phyloP scores from a whole-genome alignment of 2,329 filamentous ascomycete genomes.

The Ophiocordyceps camponoti-floridani region DNA sequence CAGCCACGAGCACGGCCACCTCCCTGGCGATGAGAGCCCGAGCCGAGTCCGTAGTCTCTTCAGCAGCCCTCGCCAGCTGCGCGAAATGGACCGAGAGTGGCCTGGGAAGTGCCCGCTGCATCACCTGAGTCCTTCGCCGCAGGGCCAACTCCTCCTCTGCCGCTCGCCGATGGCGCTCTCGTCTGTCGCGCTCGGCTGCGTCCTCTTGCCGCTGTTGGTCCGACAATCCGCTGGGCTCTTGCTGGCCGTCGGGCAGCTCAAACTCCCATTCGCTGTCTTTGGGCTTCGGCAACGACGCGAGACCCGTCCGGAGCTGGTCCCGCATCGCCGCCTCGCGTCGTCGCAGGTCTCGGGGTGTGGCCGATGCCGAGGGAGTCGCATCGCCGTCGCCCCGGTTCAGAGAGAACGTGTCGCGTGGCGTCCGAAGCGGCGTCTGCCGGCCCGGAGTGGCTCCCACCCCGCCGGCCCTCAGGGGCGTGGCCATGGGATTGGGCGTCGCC shows the following conservation, averaged over 20 bases:
- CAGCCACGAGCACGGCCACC: conserved; percentile 59
- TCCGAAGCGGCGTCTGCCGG: conserved; percentile 67
- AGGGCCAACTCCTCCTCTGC: conserved; percentile 63
- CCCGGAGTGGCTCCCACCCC: conserved; percentile 49
- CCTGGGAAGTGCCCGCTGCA: conserved; percentile 68
- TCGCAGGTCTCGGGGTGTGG: conserved; percentile 61
- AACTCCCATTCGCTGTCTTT: conserved; percentile 92
- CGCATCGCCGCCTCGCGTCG: conserved; percentile 51
- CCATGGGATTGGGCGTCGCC: conserved; percentile 89
- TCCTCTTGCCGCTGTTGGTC: conserved; percentile 35
- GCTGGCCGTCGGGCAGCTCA: conserved; percentile 69
- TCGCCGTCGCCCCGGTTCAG: conserved; percentile 53
- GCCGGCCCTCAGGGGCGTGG: conserved; percentile 61
- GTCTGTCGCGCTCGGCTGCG: conserved; percentile 57
- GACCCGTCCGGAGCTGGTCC: conserved; percentile 48
- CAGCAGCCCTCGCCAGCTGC: conserved; percentile 45
- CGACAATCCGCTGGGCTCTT: conserved; percentile 29
- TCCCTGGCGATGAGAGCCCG: conserved; percentile 57
- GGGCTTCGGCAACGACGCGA: conserved; percentile 77
- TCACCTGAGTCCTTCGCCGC: conserved; percentile 73
- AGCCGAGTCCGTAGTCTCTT: conserved; percentile 42
- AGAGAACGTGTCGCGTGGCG: conserved; percentile 72
- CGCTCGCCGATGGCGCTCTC: conserved; percentile 56
- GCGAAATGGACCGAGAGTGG: conserved; percentile 56
- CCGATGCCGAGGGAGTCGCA: conserved; percentile 44